These are phyloP conservation scores for Ceratobasidium papillatum DNA, from an alignment of 1,284 basidiomycete genomes.

Conservation along the genomic window DNA sequence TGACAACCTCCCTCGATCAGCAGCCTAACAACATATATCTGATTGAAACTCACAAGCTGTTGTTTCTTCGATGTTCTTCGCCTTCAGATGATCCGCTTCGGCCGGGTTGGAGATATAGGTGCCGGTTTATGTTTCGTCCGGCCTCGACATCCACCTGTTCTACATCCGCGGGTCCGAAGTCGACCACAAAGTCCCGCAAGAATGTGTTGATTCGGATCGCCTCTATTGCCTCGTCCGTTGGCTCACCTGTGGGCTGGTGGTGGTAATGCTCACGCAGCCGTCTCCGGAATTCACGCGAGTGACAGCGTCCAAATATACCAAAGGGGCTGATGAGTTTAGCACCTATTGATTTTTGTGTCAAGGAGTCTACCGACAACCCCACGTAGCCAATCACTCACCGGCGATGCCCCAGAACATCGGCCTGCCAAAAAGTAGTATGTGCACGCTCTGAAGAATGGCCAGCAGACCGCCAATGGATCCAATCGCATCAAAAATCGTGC, in stretches of 20 bases:
- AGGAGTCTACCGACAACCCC: not conserved
- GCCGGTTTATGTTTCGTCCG: too few relatives aligned
- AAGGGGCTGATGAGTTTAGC: conserved; percentile 22
- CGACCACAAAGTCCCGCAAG: conserved; percentile 21
- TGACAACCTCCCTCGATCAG: not conserved
- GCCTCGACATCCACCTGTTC: not conserved
- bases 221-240: not conserved
- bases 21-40: too few relatives aligned
- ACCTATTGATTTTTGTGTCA: not conserved
- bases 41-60: not conserved
- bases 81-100: not conserved
- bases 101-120: too few relatives aligned
- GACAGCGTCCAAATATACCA: not conserved
- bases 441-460: conserved; percentile 22
- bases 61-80: not conserved
- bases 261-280: conserved; percentile 12
- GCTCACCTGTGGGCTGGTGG: not conserved
- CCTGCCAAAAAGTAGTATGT: conserved; percentile 17
- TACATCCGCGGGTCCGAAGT: conserved; percentile 21
- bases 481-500: conserved; percentile 12
- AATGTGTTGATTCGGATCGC: conserved; percentile 2
- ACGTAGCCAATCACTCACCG: not conserved
- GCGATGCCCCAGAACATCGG: conserved; percentile 17
- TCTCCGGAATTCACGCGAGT: not conserved
- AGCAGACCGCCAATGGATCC: conserved; percentile 29